A percentile compares a stretch with the other conserved stretches of the same genome.
These are phyloP conservation scores for Mytilinidion resinicola DNA, from an alignment of 495 filamentous ascomycete genomes.

Conservation along the genomic window DNA sequence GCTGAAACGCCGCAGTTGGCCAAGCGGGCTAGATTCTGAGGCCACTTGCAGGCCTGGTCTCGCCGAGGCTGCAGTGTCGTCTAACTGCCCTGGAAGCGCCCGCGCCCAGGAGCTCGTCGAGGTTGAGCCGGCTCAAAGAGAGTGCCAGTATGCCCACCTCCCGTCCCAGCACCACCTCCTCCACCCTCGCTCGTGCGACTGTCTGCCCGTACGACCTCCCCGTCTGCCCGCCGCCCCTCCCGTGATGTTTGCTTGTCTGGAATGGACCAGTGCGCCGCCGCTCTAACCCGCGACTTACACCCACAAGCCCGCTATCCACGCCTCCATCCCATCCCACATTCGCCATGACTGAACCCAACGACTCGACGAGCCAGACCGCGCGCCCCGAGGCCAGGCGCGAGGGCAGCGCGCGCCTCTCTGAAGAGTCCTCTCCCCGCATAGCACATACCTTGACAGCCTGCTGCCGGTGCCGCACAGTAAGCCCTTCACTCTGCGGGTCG, in stretches of 20 bases:
- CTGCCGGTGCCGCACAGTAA: constrained; percentile 76
- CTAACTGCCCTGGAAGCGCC: no score
- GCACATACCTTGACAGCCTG: constrained; percentile 67
- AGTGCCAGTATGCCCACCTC: no score
- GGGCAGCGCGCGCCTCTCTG: constrained; percentile 30
- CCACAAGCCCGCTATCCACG: background rate
- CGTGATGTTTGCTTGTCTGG: constrained; percentile 1
- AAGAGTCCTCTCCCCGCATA: constrained; percentile 44
- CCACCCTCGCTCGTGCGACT: no score
- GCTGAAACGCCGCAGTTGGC: no score
- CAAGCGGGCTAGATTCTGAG: no score
- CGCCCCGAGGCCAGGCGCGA: background rate
- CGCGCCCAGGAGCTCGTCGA: no score
- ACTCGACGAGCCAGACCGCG: background rate
- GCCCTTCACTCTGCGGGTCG: constrained; percentile 17
- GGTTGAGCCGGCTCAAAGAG: no score
- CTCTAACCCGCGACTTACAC: background rate
- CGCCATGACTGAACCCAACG: background rate
- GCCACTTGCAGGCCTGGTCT: no score
- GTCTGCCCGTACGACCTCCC: no score
- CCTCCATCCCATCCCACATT: background rate
- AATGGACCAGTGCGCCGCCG: background rate
- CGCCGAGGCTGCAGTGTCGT: no score
- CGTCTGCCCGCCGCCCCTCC: no score
- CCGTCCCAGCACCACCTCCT: no score